Evolutionary conservation across 345 rosid genomes (phyloP), one percentile per base, ranked within the genome.

Genomic region (Aurinia saxatilis): DNA sequence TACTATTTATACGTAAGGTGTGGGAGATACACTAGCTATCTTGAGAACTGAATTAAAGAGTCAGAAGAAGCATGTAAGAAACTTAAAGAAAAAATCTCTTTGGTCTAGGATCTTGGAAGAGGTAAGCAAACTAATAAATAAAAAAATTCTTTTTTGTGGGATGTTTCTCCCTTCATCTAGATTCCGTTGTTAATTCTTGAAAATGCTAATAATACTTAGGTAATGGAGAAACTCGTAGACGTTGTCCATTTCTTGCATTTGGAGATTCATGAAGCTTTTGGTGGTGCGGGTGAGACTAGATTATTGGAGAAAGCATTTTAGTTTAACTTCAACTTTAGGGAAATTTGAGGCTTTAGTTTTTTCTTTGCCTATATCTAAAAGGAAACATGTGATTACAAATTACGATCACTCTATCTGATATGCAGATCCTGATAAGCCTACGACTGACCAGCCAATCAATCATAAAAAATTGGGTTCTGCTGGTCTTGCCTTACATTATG

Each of bases 31-130:
- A 71, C 80, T 93, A n/a, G 73, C 86, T 25, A 84, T 93, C 67
- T 72, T 90, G 82, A 93, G 85, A 72, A 81, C 97, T 2, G 97
- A 93, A 63, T 80, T 90, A 68, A 90, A 90, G 82, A 85, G 85
- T 67, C 97, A 93, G 80, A 79, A 57, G 77, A 90, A 93, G 80
- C 90, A 87, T 75, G 99, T 90, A 69, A 79, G 80, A 73, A 86
- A 77, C 66, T 79, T 93, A 78, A 80, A 85, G 82, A 93, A 87
- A 78, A 93, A 87, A 75, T 93, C 99, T 30, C 95, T 93, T 34
- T 93, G 97, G 99, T 87, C 96, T 48, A 80, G 66, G 82, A 87
- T 90, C 69, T 84, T 93, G 81, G 99, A 93, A 73, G 97, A 90
- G 95, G 99, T 93, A 77, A 10, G 50, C 47, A 56, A 56, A 56